These are phyloP conservation scores for Aspergillus hiratsukae DNA, from an alignment of 2,329 filamentous ascomycete genomes.

Conservation along the genomic window DNA sequence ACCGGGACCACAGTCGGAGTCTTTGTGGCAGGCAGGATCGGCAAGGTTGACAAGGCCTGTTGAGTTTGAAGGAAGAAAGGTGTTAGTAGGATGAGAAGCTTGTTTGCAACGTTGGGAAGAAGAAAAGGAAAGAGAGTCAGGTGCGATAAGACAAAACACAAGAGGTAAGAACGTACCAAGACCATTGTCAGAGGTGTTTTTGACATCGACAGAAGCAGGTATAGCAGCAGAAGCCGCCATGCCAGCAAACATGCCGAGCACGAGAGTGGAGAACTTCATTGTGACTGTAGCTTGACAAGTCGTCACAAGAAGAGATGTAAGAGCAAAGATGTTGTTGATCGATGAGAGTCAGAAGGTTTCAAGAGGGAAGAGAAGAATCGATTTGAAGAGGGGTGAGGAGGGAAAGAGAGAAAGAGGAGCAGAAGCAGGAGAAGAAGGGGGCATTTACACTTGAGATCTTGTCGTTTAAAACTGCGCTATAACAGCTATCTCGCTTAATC, in stretches of 20 bases:
- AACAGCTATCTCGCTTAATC: neutral
- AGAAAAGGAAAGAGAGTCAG: neutral
- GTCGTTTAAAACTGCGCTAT: neutral
- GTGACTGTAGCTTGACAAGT: neutral
- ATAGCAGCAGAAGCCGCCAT: neutral
- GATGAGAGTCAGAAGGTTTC: neutral
- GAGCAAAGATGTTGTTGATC: neutral
- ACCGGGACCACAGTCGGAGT: neutral
- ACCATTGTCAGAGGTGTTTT: neutral
- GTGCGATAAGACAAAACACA: neutral
- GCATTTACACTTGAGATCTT: neutral
- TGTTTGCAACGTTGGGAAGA: neutral
- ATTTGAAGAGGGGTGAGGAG: neutral
- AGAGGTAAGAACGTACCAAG: neutral
- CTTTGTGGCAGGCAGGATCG: neutral
- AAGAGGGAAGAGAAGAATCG: neutral
- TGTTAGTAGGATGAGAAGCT: neutral
- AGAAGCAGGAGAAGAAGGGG: neutral
- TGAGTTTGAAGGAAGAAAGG: neutral
- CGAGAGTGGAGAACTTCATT: neutral
- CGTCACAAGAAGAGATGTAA: neutral
- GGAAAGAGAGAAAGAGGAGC: neutral
- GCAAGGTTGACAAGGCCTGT: neutral
- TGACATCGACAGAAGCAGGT: neutral
- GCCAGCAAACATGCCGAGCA: neutral